Base-by-base conservation (phyloP, 192 early-diverging fungal species). In the Backusella westeae region DNA sequence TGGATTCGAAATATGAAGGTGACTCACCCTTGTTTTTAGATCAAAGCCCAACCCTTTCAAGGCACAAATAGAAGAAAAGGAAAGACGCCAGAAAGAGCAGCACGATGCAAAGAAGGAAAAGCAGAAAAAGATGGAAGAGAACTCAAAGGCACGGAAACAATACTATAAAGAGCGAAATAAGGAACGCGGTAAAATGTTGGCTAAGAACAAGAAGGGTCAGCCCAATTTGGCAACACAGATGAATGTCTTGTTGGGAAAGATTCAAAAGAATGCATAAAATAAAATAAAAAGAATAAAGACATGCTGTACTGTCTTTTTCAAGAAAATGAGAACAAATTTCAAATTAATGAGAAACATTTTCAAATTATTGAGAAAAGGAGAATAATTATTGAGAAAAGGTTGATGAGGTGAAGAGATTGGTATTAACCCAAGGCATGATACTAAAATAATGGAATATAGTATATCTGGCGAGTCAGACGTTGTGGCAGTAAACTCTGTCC, bases 171-270 rank as follows among this genome's bases (percentile, higher is more conserved):
- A 80, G 44, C 72, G 82, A 44, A 79, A 77, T 39, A 38, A 80
- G 32, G 66, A 67, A 32, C 73, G 78, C 21, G 76, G 76, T 42
- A 83, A 83, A 73, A 78, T 83, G 75, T 35, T 80, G 73, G 75
- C 78, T 12, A 80, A 67, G 41, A 80, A 76, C 34, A 71, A 75
- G 6, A 72, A 70, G 4, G 82, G 82, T 34, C 82, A 83, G 38
- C 82, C 82, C 9, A 80, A 80, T 26, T 39, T 83, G 72, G 78
- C 78, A 17, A 73, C 75, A 5, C 82, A 83, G 41, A 80, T 83
- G 75, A 63, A 78, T 32, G 41, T 83, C 7, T 77, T 83, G 38
- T 65, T 83, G 38, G 72, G 49, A 19, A 81, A 77, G 34, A 72
- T 81, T 19, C 71, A 81, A 39, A 74, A 75, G 17, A 63, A 72